These are phyloP conservation scores for Globisporangium barbulae DNA, from an alignment of 352 stramenopile genomes.

Conservation along the genomic window DNA sequence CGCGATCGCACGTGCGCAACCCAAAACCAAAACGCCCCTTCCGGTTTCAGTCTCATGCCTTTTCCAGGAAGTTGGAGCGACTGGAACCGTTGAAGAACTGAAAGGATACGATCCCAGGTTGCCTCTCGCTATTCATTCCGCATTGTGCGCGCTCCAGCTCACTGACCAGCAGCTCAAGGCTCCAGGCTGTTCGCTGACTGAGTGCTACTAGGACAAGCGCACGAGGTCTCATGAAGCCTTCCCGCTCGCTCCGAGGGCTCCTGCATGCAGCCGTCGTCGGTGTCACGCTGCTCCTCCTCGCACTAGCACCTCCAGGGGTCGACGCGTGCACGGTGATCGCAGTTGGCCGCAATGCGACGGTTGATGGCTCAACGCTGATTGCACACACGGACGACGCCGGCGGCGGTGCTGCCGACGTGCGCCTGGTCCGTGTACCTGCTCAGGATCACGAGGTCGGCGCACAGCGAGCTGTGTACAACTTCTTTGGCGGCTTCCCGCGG, in stretches of 20 bases:
- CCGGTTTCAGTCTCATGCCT: slow-evolving; percentile 4
- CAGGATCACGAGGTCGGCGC: slow-evolving; percentile 34
- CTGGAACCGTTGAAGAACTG: neutral
- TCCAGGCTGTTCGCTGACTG: neutral
- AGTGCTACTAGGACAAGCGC: neutral
- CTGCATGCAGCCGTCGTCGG: neutral
- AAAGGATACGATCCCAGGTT: neutral
- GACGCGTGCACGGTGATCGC: slow-evolving; percentile 80
- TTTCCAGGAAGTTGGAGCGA: neutral
- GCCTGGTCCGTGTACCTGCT: slow-evolving; percentile 80
- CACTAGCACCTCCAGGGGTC: neutral
- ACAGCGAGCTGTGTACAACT: slow-evolving; percentile 39
- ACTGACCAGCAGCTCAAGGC: neutral
- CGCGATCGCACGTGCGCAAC: neutral
- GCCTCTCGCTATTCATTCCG: neutral
- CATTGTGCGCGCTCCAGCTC: slow-evolving; percentile 5
- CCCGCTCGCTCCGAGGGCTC: neutral
- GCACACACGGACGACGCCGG: slow-evolving; percentile 68
- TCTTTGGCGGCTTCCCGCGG: slow-evolving; percentile 46
- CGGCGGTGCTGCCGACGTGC: slow-evolving; percentile 65
- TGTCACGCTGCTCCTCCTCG: neutral
- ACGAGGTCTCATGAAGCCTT: neutral
- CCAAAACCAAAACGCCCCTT: neutral
- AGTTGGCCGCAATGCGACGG: slow-evolving; percentile 53
- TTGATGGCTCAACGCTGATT: slow-evolving; percentile 68